Evolutionary conservation across 331 rosid genomes (phyloP).

Genomic region (Malus hybrid): DNA sequence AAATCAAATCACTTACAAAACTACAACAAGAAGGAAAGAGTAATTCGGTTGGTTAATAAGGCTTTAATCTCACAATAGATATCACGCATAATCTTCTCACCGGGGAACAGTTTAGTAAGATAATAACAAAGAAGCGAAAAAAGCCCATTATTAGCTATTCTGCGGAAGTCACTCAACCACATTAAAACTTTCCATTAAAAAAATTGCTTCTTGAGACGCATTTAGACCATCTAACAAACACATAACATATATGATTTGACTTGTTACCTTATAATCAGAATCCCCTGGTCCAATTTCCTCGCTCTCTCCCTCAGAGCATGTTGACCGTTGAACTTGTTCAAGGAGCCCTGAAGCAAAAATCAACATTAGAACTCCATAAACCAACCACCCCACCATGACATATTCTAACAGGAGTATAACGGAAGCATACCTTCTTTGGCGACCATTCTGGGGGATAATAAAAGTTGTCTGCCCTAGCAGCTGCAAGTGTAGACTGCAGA

Average conservation of each 20-base stretch:
- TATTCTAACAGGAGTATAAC: not conserved
- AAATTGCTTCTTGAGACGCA: not conserved
- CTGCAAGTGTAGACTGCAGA: conserved; percentile 84
- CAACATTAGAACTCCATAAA: conserved; percentile 4
- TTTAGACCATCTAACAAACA: not conserved
- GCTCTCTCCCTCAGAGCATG: conserved; percentile 90
- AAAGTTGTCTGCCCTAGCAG: conserved; percentile 86
- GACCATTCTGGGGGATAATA: conserved; percentile 95
- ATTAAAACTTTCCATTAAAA: not conserved
- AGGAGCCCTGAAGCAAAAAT: conserved; percentile 46
- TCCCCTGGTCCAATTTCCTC: conserved; percentile 77
- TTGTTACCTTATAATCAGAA: conserved; percentile 71
- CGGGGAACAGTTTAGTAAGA: not conserved
- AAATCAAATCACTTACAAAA: not conserved
- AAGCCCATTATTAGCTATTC: not conserved
- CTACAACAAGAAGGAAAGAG: not conserved
- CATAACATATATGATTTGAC: not conserved
- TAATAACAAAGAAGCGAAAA: not conserved
- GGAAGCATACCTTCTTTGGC: conserved; percentile 58
- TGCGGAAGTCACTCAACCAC: not conserved
- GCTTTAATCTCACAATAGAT: not conserved
- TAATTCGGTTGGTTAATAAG: not conserved
- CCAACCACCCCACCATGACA: not conserved
- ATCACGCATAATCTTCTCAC: not conserved
- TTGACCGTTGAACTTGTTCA: conserved; percentile 87